Base-by-base conservation (phyloP, 306 rosid genomes). In the Calophaca sinica region DNA sequence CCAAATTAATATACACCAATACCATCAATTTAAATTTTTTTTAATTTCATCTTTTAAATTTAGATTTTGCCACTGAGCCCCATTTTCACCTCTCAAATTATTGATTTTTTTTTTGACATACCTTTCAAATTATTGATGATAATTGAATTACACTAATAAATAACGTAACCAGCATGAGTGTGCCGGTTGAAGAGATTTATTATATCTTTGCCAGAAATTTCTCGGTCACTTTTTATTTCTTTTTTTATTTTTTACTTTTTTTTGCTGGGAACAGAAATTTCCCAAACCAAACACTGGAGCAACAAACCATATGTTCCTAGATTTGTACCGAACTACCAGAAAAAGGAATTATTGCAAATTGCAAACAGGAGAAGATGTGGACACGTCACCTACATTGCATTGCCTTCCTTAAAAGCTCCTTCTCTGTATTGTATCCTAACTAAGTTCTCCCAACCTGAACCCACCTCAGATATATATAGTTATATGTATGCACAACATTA, bases 401-500 rank as follows among this genome's bases (percentile, higher is more conserved):
- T 83, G 87, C 87, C 75, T 79, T 51, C 81, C 86, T 83, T 83
- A 46, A 83, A 83, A 79, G 79, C 75, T 65, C 72, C 57, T 62
- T 20, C 76, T 54, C 58, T 42, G 7, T 59, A 13, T 36, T 64
- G 5, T 68, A 42, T 51, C 61, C 35, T 62, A 50, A 2, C 57
- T 6, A 39, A 49, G 64, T 57, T 73, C 48, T 58, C 80, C 62
- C 64, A 73, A 65, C 57, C 44, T 28, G 26, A 20, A 20, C 26
- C 62, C 62, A 57, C 62, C 62, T 8, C 36, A 46, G 1, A 46
- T 46, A 45, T 2, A 11, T 9, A 45, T 45, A 38, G 42, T 38
- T 5, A 31, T 28, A 12, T 59, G 13, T 6, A 13, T 50, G 69
- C 31, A 39, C 36, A 20, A 2, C 44, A 6, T 5, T 46, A 31